Evolutionary conservation across 345 rosid genomes (phyloP).

Genomic region (Carallia pectinifolia): DNA sequence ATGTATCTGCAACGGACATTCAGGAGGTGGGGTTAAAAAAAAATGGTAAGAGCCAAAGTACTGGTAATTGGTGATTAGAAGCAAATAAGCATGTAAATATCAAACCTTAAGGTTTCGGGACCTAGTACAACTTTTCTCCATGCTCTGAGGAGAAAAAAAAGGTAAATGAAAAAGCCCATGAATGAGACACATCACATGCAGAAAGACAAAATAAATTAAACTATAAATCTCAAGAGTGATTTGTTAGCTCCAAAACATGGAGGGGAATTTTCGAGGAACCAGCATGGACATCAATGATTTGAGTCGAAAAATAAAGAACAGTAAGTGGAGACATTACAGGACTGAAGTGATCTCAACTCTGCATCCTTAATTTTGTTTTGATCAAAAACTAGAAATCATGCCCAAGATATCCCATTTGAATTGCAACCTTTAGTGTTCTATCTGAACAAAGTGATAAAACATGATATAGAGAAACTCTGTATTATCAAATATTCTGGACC

Average conservation of each 20-base stretch:
- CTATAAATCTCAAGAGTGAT: slow-evolving; percentile 1
- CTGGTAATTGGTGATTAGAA: slow-evolving; percentile 1
- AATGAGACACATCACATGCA: slow-evolving; percentile 18
- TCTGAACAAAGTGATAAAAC: no score
- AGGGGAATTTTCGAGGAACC: slow-evolving; percentile 92
- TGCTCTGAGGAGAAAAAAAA: slow-evolving; percentile 52
- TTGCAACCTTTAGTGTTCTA: no score
- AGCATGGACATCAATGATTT: slow-evolving; percentile 72
- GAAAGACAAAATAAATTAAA: slow-evolving; percentile 9
- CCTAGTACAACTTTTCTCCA: slow-evolving; percentile 80
- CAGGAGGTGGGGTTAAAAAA: slow-evolving; percentile 13
- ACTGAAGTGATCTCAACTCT: slow-evolving; percentile 69
- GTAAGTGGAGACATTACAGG: slow-evolving; percentile 78
- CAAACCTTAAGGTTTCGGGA: slow-evolving; percentile 87
- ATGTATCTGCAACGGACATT: slow-evolving; percentile 91
- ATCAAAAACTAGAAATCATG: slow-evolving; percentile 21
- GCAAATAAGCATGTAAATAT: slow-evolving; percentile 13
- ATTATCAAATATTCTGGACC: no score
- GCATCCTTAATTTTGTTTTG: slow-evolving; percentile 27
- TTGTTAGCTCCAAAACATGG: slow-evolving; percentile 84
- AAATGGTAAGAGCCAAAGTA: slow-evolving; percentile 10
- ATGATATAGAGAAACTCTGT: no score
- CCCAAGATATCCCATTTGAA: background rate
- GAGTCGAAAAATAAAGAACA: slow-evolving; percentile 77
- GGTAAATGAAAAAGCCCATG: background rate